phyloP scores from a whole-genome alignment of 2,329 filamentous ascomycete species.

The Colletotrichum zoysiae region DNA sequence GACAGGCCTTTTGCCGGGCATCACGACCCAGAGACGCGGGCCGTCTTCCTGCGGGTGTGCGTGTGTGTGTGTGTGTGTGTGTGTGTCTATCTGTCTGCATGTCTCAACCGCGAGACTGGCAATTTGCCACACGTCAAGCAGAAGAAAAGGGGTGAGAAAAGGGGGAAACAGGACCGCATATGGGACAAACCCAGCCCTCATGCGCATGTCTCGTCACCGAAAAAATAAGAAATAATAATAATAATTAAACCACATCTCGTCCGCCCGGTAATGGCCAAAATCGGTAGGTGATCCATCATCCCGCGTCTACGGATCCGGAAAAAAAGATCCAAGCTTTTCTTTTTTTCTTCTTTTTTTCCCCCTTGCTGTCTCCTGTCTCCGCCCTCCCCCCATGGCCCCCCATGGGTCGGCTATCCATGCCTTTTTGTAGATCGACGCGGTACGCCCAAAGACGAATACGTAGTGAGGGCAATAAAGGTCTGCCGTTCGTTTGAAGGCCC shows the following conservation, averaged over 20 bases:
- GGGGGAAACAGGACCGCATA: neutral
- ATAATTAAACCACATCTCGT: neutral
- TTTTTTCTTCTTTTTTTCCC: neutral
- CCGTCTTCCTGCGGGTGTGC: neutral
- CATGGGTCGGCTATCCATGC: neutral
- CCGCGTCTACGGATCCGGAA: neutral
- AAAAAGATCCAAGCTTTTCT: neutral
- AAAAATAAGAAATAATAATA: no score
- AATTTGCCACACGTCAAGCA: conserved; percentile 38
- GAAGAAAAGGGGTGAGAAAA: neutral
- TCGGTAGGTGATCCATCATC: neutral
- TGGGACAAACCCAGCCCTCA: neutral
- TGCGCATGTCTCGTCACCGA: neutral
- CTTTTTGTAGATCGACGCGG: neutral
- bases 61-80: neutral
- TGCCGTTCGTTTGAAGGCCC: neutral
- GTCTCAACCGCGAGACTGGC: conserved; percentile 2
- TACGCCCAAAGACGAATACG: neutral
- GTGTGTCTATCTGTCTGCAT: neutral
- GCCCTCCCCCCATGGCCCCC: no score
- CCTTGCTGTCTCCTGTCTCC: no score
- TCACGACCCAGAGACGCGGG: neutral
- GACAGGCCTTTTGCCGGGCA: neutral
- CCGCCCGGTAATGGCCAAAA: neutral
- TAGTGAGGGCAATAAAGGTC: neutral